A percentile compares a stretch with the other conserved stretches of the same genome.
phyloP scores from a whole-genome alignment of 148 eudicot genomes.

The Silene latifolia region DNA sequence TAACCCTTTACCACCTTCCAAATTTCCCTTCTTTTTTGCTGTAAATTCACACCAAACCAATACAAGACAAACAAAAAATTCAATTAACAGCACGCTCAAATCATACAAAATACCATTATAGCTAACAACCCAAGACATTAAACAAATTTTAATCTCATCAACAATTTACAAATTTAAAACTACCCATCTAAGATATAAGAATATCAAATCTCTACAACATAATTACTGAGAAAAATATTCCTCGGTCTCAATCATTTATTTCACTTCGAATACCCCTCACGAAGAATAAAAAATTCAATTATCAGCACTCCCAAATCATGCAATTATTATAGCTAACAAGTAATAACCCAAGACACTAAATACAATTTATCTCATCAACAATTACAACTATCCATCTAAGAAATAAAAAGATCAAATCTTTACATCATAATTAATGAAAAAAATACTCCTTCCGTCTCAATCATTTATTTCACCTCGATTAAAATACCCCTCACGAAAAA shows the following conservation, averaged over 20 bases:
- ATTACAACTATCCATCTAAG: background rate
- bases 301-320: too few species aligned
- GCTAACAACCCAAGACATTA: slow-evolving; percentile 1
- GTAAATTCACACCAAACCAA: slow-evolving; percentile 30
- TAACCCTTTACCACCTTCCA: slow-evolving; percentile 42
- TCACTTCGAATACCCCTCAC: background rate
- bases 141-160: background rate
- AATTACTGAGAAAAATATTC: background rate
- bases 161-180: background rate
- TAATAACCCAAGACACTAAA: slow-evolving; percentile 8
- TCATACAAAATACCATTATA: background rate
- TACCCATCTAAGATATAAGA: background rate
- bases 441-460: background rate
- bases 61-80: background rate
- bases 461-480: too few species aligned
- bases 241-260: too few species aligned
- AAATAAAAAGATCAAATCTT: slow-evolving; percentile 15
- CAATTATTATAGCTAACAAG: too few species aligned
- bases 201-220: slow-evolving; percentile 13
- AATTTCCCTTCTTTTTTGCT: slow-evolving; percentile 53
- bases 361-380: background rate
- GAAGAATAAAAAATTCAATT: background rate
- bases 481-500: background rate
- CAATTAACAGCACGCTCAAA: background rate
- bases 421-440: background rate